Conservation (phyloP, 192 early-diverging fungal species). For the Umbelopsis sp. region DNA sequence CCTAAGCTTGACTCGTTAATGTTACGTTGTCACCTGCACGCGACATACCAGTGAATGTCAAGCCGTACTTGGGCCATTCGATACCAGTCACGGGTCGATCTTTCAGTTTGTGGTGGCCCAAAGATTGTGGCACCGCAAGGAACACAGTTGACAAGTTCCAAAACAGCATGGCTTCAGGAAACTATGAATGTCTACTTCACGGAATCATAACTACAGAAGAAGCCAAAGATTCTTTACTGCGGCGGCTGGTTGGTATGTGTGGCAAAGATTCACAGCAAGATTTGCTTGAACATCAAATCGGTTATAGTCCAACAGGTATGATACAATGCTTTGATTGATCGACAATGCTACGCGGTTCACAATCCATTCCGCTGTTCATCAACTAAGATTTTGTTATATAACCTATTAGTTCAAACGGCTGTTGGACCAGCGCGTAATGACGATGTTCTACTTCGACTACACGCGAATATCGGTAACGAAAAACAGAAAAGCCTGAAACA, state of each 20-base stretch:
- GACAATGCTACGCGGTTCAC: no score
- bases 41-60: no score
- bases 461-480: slow-evolving; percentile 50
- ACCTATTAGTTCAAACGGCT: slow-evolving; percentile 55
- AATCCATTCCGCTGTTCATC: no score
- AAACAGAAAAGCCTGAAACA: slow-evolving; percentile 37
- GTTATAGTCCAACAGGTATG: slow-evolving; percentile 62
- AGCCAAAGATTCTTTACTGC: slow-evolving; percentile 47
- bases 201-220: slow-evolving; percentile 31
- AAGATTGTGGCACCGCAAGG: not conserved
- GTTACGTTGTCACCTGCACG: no score
- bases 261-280: slow-evolving; percentile 57
- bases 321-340: no score
- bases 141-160: not conserved
- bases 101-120: not conserved
- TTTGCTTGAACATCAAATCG: slow-evolving; percentile 70
- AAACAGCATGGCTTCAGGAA: not conserved
- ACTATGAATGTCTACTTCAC: slow-evolving; percentile 40
- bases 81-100: not conserved
- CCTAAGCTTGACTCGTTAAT: no score
- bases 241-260: slow-evolving; percentile 68
- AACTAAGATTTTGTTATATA: slow-evolving; percentile 15
- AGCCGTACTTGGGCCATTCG: not conserved
- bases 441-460: slow-evolving; percentile 69
- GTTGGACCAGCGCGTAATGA: slow-evolving; percentile 72